phyloP scores from a whole-genome alignment of 208 protist genomes.

The Wallacemonas sp. region DNA sequence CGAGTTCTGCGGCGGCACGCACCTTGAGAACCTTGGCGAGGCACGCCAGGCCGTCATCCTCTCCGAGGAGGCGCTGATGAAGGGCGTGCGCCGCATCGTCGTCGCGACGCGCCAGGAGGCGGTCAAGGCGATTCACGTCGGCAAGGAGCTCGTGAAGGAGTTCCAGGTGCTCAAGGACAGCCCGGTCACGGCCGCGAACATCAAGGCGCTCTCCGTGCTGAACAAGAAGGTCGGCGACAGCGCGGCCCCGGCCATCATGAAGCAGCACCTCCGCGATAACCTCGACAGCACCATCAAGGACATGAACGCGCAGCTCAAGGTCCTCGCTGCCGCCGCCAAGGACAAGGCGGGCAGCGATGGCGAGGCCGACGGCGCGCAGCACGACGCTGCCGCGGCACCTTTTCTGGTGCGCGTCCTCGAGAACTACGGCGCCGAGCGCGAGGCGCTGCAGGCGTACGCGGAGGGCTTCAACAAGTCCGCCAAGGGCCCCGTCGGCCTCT shows the following conservation, averaged over 20 bases:
- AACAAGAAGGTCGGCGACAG: slow-evolving; percentile 91
- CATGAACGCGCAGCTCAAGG: slow-evolving; percentile 73
- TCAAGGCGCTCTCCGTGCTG: slow-evolving; percentile 89
- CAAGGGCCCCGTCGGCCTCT: slow-evolving; percentile 67
- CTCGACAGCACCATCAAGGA: slow-evolving; percentile 84
- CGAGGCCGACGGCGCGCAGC: slow-evolving; percentile 37
- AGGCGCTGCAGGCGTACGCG: slow-evolving; percentile 78
- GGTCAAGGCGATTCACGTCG: slow-evolving; percentile 45
- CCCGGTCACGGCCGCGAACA: slow-evolving; percentile 46
- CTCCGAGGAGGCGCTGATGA: slow-evolving; percentile 94
- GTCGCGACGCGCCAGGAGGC: slow-evolving; percentile 76
- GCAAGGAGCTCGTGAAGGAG: slow-evolving; percentile 54
- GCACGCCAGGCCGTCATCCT: slow-evolving; percentile 92
- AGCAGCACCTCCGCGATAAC: slow-evolving; percentile 75
- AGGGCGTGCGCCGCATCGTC: slow-evolving; percentile 89
- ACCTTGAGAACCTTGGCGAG: slow-evolving; percentile 88
- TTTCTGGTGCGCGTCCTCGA: slow-evolving; percentile 51
- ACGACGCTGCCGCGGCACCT: slow-evolving; percentile 44
- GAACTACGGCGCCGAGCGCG: slow-evolving; percentile 81
- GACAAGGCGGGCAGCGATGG: slow-evolving; percentile 67
- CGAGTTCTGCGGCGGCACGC: slow-evolving; percentile 98
- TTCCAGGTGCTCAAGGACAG: slow-evolving; percentile 39
- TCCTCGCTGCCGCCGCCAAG: slow-evolving; percentile 58
- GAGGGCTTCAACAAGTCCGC: slow-evolving; percentile 69
- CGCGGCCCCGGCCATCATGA: slow-evolving; percentile 65